These are phyloP conservation scores for Phialophora macrospora DNA, from an alignment of 2,329 filamentous ascomycete species.

Conservation along the genomic window DNA sequence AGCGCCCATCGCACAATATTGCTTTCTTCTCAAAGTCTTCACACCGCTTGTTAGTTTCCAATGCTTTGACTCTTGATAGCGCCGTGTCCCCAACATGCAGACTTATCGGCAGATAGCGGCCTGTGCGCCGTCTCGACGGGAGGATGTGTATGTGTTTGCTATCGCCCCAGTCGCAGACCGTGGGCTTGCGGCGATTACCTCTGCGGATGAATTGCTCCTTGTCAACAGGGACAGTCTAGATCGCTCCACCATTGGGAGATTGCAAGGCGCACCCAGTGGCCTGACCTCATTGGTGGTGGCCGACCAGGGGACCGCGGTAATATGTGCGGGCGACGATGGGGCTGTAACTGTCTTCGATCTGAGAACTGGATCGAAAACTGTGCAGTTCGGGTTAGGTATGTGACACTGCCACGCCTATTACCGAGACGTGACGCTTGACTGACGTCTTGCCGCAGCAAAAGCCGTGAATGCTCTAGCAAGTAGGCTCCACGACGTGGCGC, in stretches of 20 bases:
- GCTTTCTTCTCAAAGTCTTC: not conserved
- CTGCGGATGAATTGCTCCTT: slow-evolving; percentile 38
- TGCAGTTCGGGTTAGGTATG: slow-evolving; percentile 33
- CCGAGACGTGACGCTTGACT: not conserved
- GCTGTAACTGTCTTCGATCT: slow-evolving; percentile 37
- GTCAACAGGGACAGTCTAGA: slow-evolving; percentile 29
- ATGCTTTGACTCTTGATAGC: not conserved
- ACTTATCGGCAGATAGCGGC: slow-evolving; percentile 24
- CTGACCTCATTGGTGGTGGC: slow-evolving; percentile 31
- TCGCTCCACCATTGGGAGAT: slow-evolving; percentile 8
- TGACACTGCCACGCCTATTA: not conserved
- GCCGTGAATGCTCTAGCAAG: slow-evolving; percentile 35
- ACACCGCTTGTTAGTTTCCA: slow-evolving; percentile 11
- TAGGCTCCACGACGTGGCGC: slow-evolving; percentile 31
- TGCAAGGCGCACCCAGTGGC: slow-evolving; percentile 24
- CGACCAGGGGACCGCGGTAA: slow-evolving; percentile 28
- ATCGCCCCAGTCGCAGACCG: slow-evolving; percentile 33
- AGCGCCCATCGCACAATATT: not conserved
- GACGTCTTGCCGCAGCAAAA: slow-evolving; percentile 24
- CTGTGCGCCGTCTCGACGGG: slow-evolving; percentile 28
- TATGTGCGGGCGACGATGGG: slow-evolving; percentile 37
- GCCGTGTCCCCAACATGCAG: slow-evolving; percentile 16
- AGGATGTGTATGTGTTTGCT: slow-evolving; percentile 38
- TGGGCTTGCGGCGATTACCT: slow-evolving; percentile 37
- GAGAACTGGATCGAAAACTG: slow-evolving; percentile 25